Base-by-base conservation (phyloP, 345 rosid species). In the Salix arbutifolia region DNA sequence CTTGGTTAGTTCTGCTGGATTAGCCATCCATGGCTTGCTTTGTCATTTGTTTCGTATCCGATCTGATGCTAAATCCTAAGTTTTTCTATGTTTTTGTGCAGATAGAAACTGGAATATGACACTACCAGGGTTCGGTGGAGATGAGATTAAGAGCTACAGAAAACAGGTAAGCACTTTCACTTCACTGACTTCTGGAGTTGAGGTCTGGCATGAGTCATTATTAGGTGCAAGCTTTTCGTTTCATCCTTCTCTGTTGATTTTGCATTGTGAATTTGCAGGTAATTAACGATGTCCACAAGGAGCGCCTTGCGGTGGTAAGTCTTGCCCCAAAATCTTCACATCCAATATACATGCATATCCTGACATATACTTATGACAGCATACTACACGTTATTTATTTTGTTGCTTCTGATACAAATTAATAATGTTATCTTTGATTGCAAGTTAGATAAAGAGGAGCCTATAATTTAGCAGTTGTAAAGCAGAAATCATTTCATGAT, bases 91-190 rank as follows among this genome's bases (percentile, higher is more conserved):
- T 60, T 12, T 75, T 84, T 79, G 65, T 81, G 71, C 85, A 96
- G 99, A 96, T 82, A 91, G 88, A 83, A 92, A 91, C 79, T 96
- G 98, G 98, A 91, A 93, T 76, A 88, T 96, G 85, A 82, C 87
- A 42, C 93, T 93, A 73, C 99, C 99, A 65, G 99, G 98, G 76
- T 93, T 92, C 82, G 69, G 91, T 65, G 84, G 93, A 65, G 98
- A 93, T 84, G 99, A 93, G 86, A 88, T 96, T 67, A 93, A 93
- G 89, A 92, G 86, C 78, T 93, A 82, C 83, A 86, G 88, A 70
- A 96, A 91, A 77, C 97, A 89, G 62, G 97, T 93, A 88, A 88
- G 86, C 46, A 67, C 71, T 70, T 31, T 64, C 53, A 52, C 56
- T 76, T 44, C 60, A 3, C 25, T 76, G 13, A 72, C 58, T 56